phyloP scores from a whole-genome alignment of 2,329 filamentous ascomycete genomes.

The Didymellaceae sp. region DNA sequence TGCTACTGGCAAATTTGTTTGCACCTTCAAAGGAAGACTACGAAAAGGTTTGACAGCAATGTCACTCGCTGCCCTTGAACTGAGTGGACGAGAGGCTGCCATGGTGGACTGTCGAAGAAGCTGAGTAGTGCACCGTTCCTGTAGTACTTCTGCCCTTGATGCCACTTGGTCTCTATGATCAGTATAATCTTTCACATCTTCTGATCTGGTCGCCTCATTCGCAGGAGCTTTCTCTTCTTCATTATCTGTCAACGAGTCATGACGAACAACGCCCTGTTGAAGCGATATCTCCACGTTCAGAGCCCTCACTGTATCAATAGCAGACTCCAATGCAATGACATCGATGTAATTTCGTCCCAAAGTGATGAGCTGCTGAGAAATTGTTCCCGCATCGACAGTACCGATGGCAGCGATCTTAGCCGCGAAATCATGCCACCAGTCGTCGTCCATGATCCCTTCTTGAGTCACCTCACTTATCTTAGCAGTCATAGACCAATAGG shows the following conservation, averaged over 20 bases:
- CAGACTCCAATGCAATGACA: not conserved
- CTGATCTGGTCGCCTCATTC: too few species aligned
- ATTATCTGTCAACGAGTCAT: not conserved
- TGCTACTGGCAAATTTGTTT: too few species aligned
- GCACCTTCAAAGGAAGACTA: too few species aligned
- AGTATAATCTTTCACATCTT: too few species aligned
- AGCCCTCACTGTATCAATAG: not conserved
- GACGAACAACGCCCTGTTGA: not conserved
- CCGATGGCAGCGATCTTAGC: not conserved
- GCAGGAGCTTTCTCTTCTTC: not conserved
- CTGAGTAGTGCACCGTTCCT: not conserved
- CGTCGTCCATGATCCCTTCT: not conserved
- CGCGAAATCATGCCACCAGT: not conserved
- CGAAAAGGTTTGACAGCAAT: not conserved
- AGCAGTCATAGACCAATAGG: not conserved
- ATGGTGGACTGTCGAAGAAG: not conserved
- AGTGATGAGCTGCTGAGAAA: not conserved
- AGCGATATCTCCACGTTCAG: not conserved
- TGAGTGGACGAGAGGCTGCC: too few species aligned
- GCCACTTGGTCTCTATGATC: too few species aligned
- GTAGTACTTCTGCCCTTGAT: too few species aligned
- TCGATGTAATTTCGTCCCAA: not conserved
- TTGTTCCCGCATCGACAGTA: not conserved
- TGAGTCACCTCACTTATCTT: not conserved
- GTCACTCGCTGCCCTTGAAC: not conserved